Percentiles rank a stretch among this genome's conserved stretches.
Conservation (phyloP, 1,139 yeast species). For the Candida mesenterica region DNA sequence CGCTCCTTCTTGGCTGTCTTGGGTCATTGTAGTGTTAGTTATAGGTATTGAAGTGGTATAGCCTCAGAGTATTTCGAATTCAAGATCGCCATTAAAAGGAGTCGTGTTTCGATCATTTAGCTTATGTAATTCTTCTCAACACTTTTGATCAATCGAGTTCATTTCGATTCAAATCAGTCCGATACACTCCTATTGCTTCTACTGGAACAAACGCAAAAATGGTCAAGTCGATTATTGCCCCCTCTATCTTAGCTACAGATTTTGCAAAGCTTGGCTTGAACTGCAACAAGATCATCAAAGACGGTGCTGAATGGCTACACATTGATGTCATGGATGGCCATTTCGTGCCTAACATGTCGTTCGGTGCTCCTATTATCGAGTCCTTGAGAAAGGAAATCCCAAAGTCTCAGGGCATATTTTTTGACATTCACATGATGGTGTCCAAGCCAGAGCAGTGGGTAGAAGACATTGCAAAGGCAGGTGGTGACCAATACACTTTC, state of each 20-base stretch:
- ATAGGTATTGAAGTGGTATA: background rate
- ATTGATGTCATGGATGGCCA: conserved; percentile 99
- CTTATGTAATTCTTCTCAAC: too few species aligned
- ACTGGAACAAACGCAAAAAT: too few species aligned
- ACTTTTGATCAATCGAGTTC: too few species aligned
- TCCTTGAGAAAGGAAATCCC: conserved; percentile 81
- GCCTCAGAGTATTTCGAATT: too few species aligned
- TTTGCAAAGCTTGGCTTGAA: conserved; percentile 87
- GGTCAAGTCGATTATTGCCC: conserved; percentile 89
- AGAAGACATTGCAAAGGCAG: conserved; percentile 86
- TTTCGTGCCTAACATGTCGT: conserved; percentile 92
- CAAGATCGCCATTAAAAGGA: too few species aligned
- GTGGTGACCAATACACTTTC: conserved; percentile 95
- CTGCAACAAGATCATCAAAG: conserved; percentile 71
- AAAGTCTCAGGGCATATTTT: conserved; percentile 58
- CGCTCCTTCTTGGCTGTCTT: conserved; percentile 54
- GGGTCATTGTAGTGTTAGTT: conserved; percentile 3
- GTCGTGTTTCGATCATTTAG: too few species aligned
- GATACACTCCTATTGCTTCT: too few species aligned
- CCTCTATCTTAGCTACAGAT: conserved; percentile 93
- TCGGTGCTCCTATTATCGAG: conserved; percentile 87
- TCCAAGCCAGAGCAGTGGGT: conserved; percentile 95
- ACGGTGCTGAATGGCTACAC: conserved; percentile 92
- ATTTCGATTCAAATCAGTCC: too few species aligned
- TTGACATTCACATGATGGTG: conserved; percentile 99